Evolutionary conservation across 768 basidiomycete species (phyloP).

Genomic region (Panaeolus papilionaceus): DNA sequence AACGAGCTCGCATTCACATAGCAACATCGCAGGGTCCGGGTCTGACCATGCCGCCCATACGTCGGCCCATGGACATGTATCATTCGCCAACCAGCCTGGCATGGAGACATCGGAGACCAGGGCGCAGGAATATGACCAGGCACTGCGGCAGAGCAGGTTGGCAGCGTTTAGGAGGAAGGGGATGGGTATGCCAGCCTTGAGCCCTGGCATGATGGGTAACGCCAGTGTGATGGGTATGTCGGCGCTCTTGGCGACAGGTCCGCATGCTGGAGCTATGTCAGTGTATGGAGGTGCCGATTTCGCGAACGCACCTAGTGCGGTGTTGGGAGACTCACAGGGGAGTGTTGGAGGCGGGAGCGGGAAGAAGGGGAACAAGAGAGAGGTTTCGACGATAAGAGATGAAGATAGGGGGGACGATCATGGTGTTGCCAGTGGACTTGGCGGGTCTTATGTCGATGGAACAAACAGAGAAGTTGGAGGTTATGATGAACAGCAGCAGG

Average conservation of each 20-base stretch:
- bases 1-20: conserved; percentile 16
- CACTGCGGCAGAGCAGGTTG: conserved; percentile 71
- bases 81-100: conserved; percentile 28
- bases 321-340: conserved; percentile 77
- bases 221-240: conserved; percentile 58
- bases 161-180: conserved; percentile 52
- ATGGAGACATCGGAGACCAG: conserved; percentile 50
- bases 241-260: conserved; percentile 41
- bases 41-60: conserved; percentile 19
- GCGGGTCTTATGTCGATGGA: conserved; percentile 81
- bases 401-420: conserved; percentile 59
- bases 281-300: conserved; percentile 49
- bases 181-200: conserved; percentile 7
- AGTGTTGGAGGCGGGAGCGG: conserved; percentile 20
- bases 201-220: conserved; percentile 29
- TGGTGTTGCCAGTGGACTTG: conserved; percentile 66
- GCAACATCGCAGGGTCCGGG: conserved; percentile 5
- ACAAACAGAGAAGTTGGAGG: conserved; percentile 43
- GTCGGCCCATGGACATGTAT: conserved; percentile 18
- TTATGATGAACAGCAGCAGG: conserved; percentile 57
- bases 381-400: conserved; percentile 38
- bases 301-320: conserved; percentile 70
- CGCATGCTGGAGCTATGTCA: conserved; percentile 45
- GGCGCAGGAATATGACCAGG: conserved; percentile 78
- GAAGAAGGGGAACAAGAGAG: conserved; percentile 22